A percentile compares a stretch with the other conserved stretches of the same genome.
These are phyloP conservation scores for Xerocomus spinulosus DNA, from an alignment of 768 basidiomycete species.

Conservation along the genomic window DNA sequence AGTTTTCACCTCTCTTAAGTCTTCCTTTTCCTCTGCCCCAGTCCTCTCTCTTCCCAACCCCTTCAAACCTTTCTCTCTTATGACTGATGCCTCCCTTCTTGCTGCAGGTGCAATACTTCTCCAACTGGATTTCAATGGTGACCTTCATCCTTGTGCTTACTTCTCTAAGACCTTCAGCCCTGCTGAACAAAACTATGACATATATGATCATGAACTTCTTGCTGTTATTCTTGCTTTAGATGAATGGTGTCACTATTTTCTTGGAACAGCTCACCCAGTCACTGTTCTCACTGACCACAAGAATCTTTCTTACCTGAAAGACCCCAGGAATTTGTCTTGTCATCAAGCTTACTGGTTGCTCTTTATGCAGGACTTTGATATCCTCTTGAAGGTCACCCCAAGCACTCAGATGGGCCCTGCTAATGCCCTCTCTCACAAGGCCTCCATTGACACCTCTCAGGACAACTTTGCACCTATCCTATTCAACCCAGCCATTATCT, in stretches of 20 bases:
- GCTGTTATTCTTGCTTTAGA: neutral
- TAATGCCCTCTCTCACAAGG: neutral
- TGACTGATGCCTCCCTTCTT: neutral
- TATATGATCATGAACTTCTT: neutral
- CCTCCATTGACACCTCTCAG: neutral
- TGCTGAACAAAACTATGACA: neutral
- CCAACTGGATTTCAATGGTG: neutral
- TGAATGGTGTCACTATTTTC: neutral
- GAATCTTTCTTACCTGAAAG: neutral
- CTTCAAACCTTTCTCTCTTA: neutral
- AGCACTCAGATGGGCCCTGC: neutral
- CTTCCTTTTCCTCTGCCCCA: neutral
- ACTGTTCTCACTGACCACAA: neutral
- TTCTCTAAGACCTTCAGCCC: neutral
- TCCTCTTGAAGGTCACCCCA: neutral
- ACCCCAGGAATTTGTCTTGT: too few species aligned
- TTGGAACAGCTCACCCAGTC: neutral
- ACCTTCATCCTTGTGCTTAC: neutral
- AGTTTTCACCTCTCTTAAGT: neutral
- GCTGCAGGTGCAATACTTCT: neutral
- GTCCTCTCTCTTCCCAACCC: neutral
- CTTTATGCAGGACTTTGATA: neutral
- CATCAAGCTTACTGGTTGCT: neutral
- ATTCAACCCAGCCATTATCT: neutral
- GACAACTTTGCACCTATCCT: neutral